Evolutionary conservation across 139 green algal species (phyloP).

Genomic region (Tetradesmus obliquus): DNA sequence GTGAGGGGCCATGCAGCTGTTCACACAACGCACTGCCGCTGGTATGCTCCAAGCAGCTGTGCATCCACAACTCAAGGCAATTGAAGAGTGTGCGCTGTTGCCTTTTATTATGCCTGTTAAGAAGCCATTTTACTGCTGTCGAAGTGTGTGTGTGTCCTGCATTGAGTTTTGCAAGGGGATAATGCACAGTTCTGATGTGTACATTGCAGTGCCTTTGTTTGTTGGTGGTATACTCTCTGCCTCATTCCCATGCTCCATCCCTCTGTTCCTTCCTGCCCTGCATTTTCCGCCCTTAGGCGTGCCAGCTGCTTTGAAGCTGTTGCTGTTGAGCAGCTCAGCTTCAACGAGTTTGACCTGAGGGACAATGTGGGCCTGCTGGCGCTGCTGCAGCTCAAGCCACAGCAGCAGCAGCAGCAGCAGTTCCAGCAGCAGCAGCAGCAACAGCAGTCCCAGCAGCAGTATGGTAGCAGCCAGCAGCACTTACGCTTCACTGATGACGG

Average conservation of each 20-base stretch:
- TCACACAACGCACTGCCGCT: too few relatives aligned
- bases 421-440: neutral
- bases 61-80: too few relatives aligned
- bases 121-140: too few relatives aligned
- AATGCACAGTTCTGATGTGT: neutral
- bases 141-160: too few relatives aligned
- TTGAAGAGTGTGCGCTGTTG: too few relatives aligned
- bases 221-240: neutral
- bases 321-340: slow-evolving; percentile 31
- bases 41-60: too few relatives aligned
- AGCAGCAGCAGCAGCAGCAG: neutral
- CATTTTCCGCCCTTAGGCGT: neutral
- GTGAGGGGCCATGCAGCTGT: neutral
- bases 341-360: slow-evolving; percentile 62
- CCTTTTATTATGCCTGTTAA: too few relatives aligned
- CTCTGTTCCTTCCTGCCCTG: neutral
- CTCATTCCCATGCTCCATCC: too few relatives aligned
- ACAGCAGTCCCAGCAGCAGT: neutral
- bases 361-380: slow-evolving; percentile 86
- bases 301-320: neutral
- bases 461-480: neutral
- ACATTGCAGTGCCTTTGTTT: neutral
- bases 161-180: too few relatives aligned
- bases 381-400: slow-evolving; percentile 44
- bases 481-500: neutral